Percentiles rank a stretch among this genome's conserved stretches.
These are phyloP conservation scores for Stemphylium lycopersici DNA, from an alignment of 2,329 filamentous ascomycete species.

Conservation along the genomic window DNA sequence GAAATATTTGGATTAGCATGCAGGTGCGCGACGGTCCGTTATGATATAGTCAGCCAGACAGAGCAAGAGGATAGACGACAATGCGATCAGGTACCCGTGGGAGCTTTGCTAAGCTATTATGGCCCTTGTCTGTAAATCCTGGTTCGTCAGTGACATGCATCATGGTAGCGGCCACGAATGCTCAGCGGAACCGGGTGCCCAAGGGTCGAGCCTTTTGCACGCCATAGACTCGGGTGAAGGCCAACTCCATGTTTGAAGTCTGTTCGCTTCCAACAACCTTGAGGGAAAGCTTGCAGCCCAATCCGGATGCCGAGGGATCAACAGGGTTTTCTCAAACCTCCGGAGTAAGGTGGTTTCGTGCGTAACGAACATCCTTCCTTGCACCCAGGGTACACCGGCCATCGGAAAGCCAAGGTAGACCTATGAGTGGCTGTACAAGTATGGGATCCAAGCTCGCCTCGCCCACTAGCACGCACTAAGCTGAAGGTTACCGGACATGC, in stretches of 20 bases:
- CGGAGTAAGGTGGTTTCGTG: slow-evolving; percentile 35
- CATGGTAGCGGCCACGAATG: slow-evolving; percentile 23
- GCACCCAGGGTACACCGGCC: slow-evolving; percentile 18
- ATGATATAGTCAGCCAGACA: slow-evolving; percentile 20
- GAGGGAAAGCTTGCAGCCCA: slow-evolving; percentile 26
- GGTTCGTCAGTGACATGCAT: slow-evolving; percentile 27
- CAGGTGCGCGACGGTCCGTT: slow-evolving; percentile 27
- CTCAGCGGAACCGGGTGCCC: slow-evolving; percentile 25
- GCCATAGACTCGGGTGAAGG: slow-evolving; percentile 24
- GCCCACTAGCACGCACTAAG: slow-evolving; percentile 25
- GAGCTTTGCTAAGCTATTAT: slow-evolving; percentile 18
- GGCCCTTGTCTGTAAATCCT: slow-evolving; percentile 21
- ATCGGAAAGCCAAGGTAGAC: slow-evolving; percentile 7
- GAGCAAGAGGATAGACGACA: slow-evolving; percentile 20
- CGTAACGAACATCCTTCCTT: slow-evolving; percentile 23
- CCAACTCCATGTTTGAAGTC: slow-evolving; percentile 32
- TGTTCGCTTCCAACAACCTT: slow-evolving; percentile 20
- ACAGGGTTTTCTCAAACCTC: slow-evolving; percentile 26
- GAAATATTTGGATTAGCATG: slow-evolving; percentile 21
- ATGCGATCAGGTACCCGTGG: slow-evolving; percentile 33
- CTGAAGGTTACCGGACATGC: slow-evolving; percentile 28
- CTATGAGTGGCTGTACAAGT: slow-evolving; percentile 15
- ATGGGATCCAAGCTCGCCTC: slow-evolving; percentile 30
- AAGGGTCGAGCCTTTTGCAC: slow-evolving; percentile 28
- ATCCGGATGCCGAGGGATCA: slow-evolving; percentile 20